These are phyloP conservation scores for Diddensiella santjacobensis DNA, from an alignment of 805 yeast genomes.

Conservation along the genomic window DNA sequence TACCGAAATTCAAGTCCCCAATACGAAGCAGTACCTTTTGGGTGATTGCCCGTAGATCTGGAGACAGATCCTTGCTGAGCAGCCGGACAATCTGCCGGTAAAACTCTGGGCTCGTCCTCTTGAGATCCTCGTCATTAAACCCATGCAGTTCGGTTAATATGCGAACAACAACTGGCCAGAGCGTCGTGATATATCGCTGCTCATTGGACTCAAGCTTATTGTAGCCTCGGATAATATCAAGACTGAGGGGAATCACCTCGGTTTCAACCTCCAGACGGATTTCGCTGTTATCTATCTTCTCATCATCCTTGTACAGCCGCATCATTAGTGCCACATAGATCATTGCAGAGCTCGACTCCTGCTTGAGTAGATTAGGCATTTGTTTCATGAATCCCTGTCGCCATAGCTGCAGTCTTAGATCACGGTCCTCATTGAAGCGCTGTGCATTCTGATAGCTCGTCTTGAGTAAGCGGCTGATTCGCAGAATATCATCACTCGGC, in stretches of 20 bases:
- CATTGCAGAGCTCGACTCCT: constrained; percentile 87
- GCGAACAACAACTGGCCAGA: constrained; percentile 92
- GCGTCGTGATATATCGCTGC: constrained; percentile 71
- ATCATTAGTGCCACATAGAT: constrained; percentile 79
- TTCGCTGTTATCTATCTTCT: constrained; percentile 34
- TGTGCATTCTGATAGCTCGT: constrained; percentile 78
- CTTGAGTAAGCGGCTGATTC: constrained; percentile 57
- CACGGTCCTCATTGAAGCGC: constrained; percentile 83
- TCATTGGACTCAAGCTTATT: constrained; percentile 64
- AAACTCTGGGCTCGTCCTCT: constrained; percentile 26
- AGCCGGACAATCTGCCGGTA: constrained; percentile 33
- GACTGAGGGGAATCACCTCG: constrained; percentile 64
- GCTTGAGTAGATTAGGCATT: constrained; percentile 85
- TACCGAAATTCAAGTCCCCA: constrained; percentile 39
- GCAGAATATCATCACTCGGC: constrained; percentile 61
- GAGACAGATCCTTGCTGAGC: constrained; percentile 35
- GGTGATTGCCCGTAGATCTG: constrained; percentile 34
- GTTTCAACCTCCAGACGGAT: constrained; percentile 50
- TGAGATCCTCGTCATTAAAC: constrained; percentile 49
- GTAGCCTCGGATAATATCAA: constrained; percentile 64
- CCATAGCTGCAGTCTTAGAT: constrained; percentile 82
- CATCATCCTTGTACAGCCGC: constrained; percentile 67
- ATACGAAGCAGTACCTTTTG: constrained; percentile 40
- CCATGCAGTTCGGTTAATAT: constrained; percentile 78
- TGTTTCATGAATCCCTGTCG: constrained; percentile 89